Evolutionary conservation across 2,329 filamentous ascomycete genomes (phyloP).

Genomic region (Lithohypha guttulata): DNA sequence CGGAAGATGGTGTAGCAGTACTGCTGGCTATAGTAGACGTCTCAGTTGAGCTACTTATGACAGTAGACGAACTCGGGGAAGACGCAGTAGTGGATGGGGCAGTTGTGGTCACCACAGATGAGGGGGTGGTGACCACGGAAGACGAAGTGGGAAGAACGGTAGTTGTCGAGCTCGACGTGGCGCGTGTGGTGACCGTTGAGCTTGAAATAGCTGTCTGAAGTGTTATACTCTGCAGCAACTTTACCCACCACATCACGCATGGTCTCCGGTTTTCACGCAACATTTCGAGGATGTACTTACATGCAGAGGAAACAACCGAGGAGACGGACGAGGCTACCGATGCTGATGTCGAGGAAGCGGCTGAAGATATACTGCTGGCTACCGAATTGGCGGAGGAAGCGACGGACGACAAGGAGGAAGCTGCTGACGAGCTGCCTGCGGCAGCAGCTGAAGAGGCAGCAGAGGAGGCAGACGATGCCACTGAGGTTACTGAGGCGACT

Average conservation of each 20-base stretch:
- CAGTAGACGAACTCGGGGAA: neutral
- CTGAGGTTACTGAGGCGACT: neutral
- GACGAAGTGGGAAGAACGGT: conserved; percentile 6
- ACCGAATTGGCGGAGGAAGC: conserved; percentile 4
- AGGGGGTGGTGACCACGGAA: conserved; percentile 8
- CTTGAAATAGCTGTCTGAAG: conserved; percentile 3
- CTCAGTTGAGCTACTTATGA: conserved; percentile 4
- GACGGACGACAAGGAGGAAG: conserved; percentile 2
- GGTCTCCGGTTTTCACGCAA: too few relatives aligned
- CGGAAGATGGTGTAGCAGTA: conserved; percentile 2
- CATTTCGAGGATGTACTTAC: neutral
- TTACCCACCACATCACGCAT: neutral
- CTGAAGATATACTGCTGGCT: conserved; percentile 3
- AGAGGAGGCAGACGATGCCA: neutral
- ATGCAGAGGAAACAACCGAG: neutral
- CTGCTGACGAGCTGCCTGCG: conserved; percentile 1
- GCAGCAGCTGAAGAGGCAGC: neutral
- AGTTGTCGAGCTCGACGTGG: conserved; percentile 9
- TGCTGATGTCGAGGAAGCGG: conserved; percentile 1
- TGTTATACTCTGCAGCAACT: conserved; percentile 5
- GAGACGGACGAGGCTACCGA: neutral
- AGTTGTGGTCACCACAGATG: conserved; percentile 4
- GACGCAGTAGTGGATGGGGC: neutral
- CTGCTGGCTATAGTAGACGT: neutral
- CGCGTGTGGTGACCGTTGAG: conserved; percentile 9